Base-by-base conservation (phyloP, 305 asterid species). In the Salvia sclarea region DNA sequence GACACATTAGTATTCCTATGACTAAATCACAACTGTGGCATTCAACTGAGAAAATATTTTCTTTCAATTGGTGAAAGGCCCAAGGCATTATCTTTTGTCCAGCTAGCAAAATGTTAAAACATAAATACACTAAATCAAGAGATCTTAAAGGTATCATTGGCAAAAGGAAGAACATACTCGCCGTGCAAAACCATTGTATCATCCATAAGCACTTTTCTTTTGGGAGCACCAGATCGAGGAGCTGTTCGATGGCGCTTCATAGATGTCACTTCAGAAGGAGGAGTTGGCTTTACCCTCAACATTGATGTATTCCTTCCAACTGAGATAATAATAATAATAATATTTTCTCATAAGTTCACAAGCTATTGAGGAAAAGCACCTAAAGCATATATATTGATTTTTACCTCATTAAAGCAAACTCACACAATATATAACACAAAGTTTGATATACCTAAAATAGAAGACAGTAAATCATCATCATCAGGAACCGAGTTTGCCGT, bases 171-270 rank as follows among this genome's bases (percentile, higher is more conserved):
- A 68, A 85, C 99, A 76, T 94, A 94, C 99, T 94, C 99, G 81
- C 99, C 99, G 60, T 95, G 99, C 89, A 95, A 83, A 82, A 92
- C 99, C 98, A 91, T 95, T 53, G 93, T 82, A 55, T 95, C 95
- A 77, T 95, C 99, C 87, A 88, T 83, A 57, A 88, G 95, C 74
- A 86, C 79, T 83, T 88, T 95, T 85, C 98, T 83, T 81, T 95
- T 95, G 61, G 81, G 79, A 70, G 88, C 78, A 78, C 75, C 69
- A 49, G 90, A 72, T 60, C 95, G 88, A 16, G 88, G 64, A 77
- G 85, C 85, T 56, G 88, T 45, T 55, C 90, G 93, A 6, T 79
- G 76, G 56, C 95, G 94, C 81, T 95, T 95, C 74, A 71, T 56
- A 38, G 98, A 95, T 33, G 92, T 86, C 76, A 81, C 92, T 78